These are phyloP conservation scores for Cryptococcus sp. DNA, from an alignment of 1,284 basidiomycete species.

Conservation along the genomic window DNA sequence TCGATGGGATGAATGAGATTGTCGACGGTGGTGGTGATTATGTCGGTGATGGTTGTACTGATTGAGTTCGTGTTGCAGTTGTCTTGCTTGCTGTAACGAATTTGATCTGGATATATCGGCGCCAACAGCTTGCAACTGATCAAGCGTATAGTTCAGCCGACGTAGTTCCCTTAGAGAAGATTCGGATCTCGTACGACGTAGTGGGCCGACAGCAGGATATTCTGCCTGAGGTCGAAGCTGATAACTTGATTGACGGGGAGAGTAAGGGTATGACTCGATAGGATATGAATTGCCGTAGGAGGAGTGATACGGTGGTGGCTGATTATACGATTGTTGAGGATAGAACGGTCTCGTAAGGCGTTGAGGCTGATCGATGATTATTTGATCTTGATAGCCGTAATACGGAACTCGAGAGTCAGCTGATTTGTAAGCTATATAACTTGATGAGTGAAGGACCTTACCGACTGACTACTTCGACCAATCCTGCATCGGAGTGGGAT, in stretches of 20 bases:
- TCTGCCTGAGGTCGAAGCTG: constrained; percentile 3
- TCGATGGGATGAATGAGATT: background rate
- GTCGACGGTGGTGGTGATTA: background rate
- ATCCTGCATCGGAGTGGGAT: too few species aligned
- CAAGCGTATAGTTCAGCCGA: background rate
- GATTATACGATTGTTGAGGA: too few species aligned
- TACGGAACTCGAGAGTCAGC: too few species aligned
- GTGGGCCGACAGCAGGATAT: background rate
- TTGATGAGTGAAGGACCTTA: too few species aligned
- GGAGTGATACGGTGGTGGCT: background rate
- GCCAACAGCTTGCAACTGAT: background rate
- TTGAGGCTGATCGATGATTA: too few species aligned
- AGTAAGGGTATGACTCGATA: background rate
- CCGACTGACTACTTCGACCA: too few species aligned
- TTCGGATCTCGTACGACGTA: background rate
- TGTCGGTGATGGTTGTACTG: background rate
- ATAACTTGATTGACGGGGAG: background rate
- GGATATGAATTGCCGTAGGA: background rate
- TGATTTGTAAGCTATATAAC: too few species aligned
- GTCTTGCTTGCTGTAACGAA: constrained; percentile 1
- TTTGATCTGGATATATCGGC: constrained; percentile 1
- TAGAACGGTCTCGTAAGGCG: too few species aligned
- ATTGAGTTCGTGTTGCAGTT: background rate
- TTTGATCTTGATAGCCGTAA: too few species aligned
- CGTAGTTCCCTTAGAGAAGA: background rate